Conservation (phyloP, 2,329 filamentous ascomycete species). For the Drechmeria coniospora region DNA sequence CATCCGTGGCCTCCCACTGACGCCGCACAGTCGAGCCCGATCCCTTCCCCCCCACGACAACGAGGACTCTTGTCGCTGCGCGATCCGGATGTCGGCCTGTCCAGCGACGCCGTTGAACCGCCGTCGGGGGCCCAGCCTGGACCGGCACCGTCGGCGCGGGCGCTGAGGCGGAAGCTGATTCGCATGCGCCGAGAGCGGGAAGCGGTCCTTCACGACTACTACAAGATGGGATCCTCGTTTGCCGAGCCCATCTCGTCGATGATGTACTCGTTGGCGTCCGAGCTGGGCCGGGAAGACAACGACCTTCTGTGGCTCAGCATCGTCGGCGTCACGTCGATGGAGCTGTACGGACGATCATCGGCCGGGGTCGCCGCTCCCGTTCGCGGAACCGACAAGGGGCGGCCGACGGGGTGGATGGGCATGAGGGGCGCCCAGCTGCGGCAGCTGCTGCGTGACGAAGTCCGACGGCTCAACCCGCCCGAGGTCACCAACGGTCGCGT, state of each 20-base stretch:
- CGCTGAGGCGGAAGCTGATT: slow-evolving; percentile 57
- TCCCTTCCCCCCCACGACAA: slow-evolving; percentile 48
- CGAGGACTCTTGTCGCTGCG: slow-evolving; percentile 43
- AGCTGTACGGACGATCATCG: slow-evolving; percentile 76
- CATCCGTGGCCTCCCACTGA: slow-evolving; percentile 7
- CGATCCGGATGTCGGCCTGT: slow-evolving; percentile 28
- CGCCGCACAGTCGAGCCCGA: slow-evolving; percentile 42
- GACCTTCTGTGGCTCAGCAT: slow-evolving; percentile 91
- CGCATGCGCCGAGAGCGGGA: slow-evolving; percentile 67
- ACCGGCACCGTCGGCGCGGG: slow-evolving; percentile 52
- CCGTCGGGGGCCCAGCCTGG: slow-evolving; percentile 43
- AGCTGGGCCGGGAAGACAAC: slow-evolving; percentile 91
- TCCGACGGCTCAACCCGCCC: slow-evolving; percentile 78
- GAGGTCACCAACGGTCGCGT: slow-evolving; percentile 46
- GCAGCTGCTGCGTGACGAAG: slow-evolving; percentile 80
- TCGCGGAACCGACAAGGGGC: slow-evolving; percentile 37
- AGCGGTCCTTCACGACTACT: slow-evolving; percentile 62
- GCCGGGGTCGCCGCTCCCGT: slow-evolving; percentile 55
- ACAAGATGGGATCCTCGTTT: slow-evolving; percentile 74
- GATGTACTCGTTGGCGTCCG: slow-evolving; percentile 86
- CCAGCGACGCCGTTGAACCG: slow-evolving; percentile 33
- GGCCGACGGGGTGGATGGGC: slow-evolving; percentile 61
- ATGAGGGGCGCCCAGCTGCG: slow-evolving; percentile 71
- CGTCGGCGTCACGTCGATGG: slow-evolving; percentile 86
- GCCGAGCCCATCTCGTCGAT: slow-evolving; percentile 91